Base-by-base conservation (phyloP, 2,329 filamentous ascomycete genomes). In the Madurella mycetomatis region DNA sequence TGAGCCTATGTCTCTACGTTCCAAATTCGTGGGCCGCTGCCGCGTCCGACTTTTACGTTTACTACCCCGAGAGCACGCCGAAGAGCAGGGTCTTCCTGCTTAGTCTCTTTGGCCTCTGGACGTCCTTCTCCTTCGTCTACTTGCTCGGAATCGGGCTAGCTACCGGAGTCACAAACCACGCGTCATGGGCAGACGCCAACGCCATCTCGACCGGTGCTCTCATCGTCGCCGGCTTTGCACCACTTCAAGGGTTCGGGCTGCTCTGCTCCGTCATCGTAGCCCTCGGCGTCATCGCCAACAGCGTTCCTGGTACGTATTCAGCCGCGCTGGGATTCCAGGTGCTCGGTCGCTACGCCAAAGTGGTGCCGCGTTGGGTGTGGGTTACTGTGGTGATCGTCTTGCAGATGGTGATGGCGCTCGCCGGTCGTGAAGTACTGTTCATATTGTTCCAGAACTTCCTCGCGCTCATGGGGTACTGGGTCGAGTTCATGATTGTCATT, bases 391-490 rank as follows among this genome's bases (percentile, higher is more conserved):
- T 81, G 2, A 78, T 83, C 0, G 68, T 87, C 40, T 79, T 87
- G 43, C 85, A 83, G 64, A 81, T 82, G 9, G 78, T 85, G 30
- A 85, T 83, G 61, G 84, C 83, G 0, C 73, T 87, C 15, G 84
- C 78, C 1, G 85, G 85, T 0, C 77, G 83, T 13, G 74, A 77
- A 19, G 69, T 83, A 60, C 74, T 88, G 1, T 79, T 82, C 0
- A 76, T 76, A 25, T 85, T 88, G 54, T 86, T 88, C 65, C 82
- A 81, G 11, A 87, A 87, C 65, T 87, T 88, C 66, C 73, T 88
- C 5, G 82, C 83, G 0, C 70, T 88, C 18, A 87, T 88, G 81
- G 85, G 85, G 1, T 88, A 87, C 67, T 88, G 83, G 84, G 76
- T 86, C 15, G 77, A 77, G 13, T 81, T 86, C 43, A 86, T 83